phyloP scores from a whole-genome alignment of 2,329 filamentous ascomycete species.

The Lasiodiplodia gonubiensis region DNA sequence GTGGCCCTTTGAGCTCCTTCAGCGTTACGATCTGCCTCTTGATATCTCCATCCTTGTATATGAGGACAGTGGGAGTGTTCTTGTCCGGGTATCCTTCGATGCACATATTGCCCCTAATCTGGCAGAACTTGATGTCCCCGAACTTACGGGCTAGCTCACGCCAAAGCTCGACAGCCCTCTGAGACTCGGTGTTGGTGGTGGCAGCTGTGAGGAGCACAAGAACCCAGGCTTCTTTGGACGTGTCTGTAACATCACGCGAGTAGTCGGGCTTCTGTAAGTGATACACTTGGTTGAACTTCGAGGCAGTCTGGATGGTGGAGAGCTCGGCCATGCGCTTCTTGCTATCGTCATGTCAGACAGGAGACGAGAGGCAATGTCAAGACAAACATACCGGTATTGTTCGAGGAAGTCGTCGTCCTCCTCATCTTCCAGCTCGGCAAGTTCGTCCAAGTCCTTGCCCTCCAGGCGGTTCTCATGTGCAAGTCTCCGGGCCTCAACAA shows the following conservation, averaged over 20 bases:
- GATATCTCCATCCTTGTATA: constrained; percentile 93
- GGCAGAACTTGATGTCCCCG: constrained; percentile 95
- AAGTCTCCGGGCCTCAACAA: constrained; percentile 79
- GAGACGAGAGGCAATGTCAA: background rate
- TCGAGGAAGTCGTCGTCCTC: constrained; percentile 94
- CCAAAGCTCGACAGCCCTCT: constrained; percentile 85
- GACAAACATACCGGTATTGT: constrained; percentile 67
- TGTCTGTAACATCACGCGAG: constrained; percentile 86
- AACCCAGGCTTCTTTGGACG: constrained; percentile 70
- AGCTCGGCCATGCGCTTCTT: constrained; percentile 88
- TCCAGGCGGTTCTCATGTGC: constrained; percentile 93
- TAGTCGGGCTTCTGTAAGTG: constrained; percentile 95
- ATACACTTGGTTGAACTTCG: constrained; percentile 88
- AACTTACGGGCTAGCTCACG: constrained; percentile 81
- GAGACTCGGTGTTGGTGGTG: constrained; percentile 81
- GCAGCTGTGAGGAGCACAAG: constrained; percentile 84
- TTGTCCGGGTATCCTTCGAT: constrained; percentile 95
- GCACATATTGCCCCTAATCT: constrained; percentile 89
- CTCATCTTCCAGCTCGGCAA: constrained; percentile 91
- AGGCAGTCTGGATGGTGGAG: constrained; percentile 73
- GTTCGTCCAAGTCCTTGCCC: constrained; percentile 91
- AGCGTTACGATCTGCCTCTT: constrained; percentile 91
- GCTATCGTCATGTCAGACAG: constrained; percentile 39
- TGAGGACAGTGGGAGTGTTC: constrained; percentile 91
- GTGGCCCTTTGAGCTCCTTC: constrained; percentile 71